Conservation (phyloP, 1,139 yeast genomes). For the Geotrichum klebahnii region DNA sequence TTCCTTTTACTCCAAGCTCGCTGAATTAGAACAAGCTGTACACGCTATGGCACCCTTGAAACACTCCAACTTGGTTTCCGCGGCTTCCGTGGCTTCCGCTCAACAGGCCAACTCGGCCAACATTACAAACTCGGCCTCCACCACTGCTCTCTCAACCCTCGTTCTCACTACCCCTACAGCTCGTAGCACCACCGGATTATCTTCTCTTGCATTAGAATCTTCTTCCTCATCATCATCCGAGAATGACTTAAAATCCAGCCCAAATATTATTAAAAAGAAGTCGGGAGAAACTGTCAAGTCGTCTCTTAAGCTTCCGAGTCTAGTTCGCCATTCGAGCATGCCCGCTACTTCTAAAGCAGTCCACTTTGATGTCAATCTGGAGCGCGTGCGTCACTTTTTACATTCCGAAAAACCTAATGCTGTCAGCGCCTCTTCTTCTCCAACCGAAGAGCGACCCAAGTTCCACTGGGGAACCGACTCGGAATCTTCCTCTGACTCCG, state of each 20-base stretch:
- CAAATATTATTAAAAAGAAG: slow-evolving; percentile 57
- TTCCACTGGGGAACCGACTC: slow-evolving; percentile 36
- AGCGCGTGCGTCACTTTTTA: slow-evolving; percentile 67
- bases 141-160: slow-evolving; percentile 16
- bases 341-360: slow-evolving; percentile 77
- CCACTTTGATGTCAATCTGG: slow-evolving; percentile 65
- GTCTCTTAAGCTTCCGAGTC: slow-evolving; percentile 53
- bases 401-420: slow-evolving; percentile 71
- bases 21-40: slow-evolving; percentile 17
- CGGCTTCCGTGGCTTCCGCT: slow-evolving; percentile 3
- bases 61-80: not conserved
- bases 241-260: not conserved
- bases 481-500: slow-evolving; percentile 31
- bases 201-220: slow-evolving; percentile 9
- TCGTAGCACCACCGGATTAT: slow-evolving; percentile 9
- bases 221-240: not conserved
- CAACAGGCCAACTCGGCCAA: not conserved
- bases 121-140: slow-evolving; percentile 4
- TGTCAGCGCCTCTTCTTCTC: slow-evolving; percentile 64
- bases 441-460: slow-evolving; percentile 32
- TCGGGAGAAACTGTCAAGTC: slow-evolving; percentile 79
- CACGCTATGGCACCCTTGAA: slow-evolving; percentile 15
- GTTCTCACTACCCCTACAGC: slow-evolving; percentile 15
- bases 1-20: slow-evolving; percentile 2
- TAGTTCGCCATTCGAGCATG: slow-evolving; percentile 56